phyloP scores from a whole-genome alignment of 768 basidiomycete genomes.

The Auriscalpium microsporum region DNA sequence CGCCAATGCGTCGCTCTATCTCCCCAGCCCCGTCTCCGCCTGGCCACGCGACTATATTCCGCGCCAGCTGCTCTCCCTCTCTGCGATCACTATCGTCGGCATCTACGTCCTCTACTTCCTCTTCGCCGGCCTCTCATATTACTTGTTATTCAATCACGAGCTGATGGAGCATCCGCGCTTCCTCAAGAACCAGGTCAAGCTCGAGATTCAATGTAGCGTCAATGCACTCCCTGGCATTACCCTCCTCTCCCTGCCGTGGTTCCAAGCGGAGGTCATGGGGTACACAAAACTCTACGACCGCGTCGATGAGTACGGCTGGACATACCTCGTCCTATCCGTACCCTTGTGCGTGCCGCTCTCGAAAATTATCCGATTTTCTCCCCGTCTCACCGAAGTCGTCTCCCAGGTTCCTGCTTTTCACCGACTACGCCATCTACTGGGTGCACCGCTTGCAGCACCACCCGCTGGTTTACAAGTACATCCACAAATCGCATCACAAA shows the following conservation, averaged over 20 bases:
- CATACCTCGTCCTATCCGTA: conserved; percentile 59
- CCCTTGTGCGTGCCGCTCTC: conserved; percentile 43
- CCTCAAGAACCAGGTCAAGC: conserved; percentile 74
- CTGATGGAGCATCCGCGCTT: conserved; percentile 96
- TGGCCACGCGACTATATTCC: conserved; percentile 82
- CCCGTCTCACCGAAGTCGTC: conserved; percentile 12
- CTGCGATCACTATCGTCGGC: conserved; percentile 65
- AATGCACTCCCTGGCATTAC: conserved; percentile 78
- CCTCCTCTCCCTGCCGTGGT: conserved; percentile 86
- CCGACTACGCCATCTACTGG: conserved; percentile 95
- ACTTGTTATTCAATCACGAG: conserved; percentile 84
- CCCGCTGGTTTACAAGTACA: conserved; percentile 75
- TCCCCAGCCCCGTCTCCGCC: conserved; percentile 42
- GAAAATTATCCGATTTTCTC: background rate
- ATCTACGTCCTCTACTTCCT: conserved; percentile 83
- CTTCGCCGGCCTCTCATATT: conserved; percentile 80
- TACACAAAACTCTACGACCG: conserved; percentile 72
- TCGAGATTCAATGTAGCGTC: conserved; percentile 71
- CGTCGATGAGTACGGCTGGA: conserved; percentile 71
- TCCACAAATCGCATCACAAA: conserved; percentile 98
- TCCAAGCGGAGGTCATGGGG: conserved; percentile 86
- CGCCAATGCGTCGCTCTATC: conserved; percentile 16
- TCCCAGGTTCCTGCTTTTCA: conserved; percentile 70
- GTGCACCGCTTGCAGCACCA: conserved; percentile 86
- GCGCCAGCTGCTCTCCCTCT: conserved; percentile 69